These are phyloP conservation scores for Coprinopsis marcescibilis DNA, from an alignment of 768 basidiomycete genomes.

Conservation along the genomic window DNA sequence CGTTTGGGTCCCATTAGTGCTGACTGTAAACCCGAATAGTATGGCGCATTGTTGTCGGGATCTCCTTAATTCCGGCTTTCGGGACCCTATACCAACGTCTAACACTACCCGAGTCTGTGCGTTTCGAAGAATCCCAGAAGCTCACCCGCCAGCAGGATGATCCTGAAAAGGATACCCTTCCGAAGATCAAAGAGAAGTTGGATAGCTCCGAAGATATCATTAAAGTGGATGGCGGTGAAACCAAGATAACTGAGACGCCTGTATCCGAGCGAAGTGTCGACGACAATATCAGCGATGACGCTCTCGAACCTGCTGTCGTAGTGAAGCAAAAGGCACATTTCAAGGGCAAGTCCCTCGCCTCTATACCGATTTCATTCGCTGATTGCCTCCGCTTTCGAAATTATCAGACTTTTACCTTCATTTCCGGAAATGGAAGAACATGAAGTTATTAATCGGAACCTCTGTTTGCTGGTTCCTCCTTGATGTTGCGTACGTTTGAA, in stretches of 20 bases:
- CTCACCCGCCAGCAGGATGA: conserved; percentile 28
- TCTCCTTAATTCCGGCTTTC: conserved; percentile 72
- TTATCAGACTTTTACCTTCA: conserved; percentile 54
- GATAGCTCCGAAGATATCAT: background rate
- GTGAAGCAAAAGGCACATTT: conserved; percentile 47
- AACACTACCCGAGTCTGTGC: conserved; percentile 63
- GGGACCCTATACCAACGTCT: conserved; percentile 72
- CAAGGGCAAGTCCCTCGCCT: conserved; percentile 34
- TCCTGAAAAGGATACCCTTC: conserved; percentile 23
- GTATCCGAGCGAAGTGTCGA: background rate
- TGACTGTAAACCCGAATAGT: conserved; percentile 26
- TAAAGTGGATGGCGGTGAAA: background rate
- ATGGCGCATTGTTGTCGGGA: conserved; percentile 71
- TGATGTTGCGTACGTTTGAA: conserved; percentile 50
- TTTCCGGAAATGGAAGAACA: conserved; percentile 69
- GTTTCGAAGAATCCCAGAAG: conserved; percentile 42
- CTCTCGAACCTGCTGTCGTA: conserved; percentile 17
- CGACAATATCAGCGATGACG: conserved; percentile 7
- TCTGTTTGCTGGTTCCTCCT: conserved; percentile 69
- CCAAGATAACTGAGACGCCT: too few relatives aligned
- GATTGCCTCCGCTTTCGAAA: background rate
- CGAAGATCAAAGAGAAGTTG: conserved; percentile 19
- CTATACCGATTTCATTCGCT: background rate
- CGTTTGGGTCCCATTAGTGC: background rate
- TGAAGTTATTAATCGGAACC: conserved; percentile 63